Evolutionary conservation across 2,329 filamentous ascomycete species (phyloP).

Genomic region (Coccinonectria pachysandricola): DNA sequence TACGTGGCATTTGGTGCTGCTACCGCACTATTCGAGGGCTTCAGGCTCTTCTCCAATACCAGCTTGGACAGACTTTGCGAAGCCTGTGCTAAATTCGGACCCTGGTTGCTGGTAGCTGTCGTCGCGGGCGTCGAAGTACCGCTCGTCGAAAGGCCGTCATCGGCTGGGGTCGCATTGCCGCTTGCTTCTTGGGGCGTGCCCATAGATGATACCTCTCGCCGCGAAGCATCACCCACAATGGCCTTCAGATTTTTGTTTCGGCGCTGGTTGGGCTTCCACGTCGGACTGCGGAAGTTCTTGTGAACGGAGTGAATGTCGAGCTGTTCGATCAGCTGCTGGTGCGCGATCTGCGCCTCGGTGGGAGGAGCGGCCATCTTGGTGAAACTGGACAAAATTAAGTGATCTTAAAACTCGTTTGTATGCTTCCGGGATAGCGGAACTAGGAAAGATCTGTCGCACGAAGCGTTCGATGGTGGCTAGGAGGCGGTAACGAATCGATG

Average conservation of each 20-base stretch:
- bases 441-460: too few species aligned
- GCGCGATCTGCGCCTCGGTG: conserved; percentile 67
- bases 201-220: conserved; percentile 79
- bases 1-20: conserved; percentile 70
- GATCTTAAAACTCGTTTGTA: too few species aligned
- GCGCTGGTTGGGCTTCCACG: conserved; percentile 87
- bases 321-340: conserved; percentile 77
- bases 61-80: conserved; percentile 78
- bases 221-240: conserved; percentile 78
- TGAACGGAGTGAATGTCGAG: conserved; percentile 82
- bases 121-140: conserved; percentile 46
- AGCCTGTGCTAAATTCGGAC: conserved; percentile 75
- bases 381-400: too few species aligned
- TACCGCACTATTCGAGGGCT: conserved; percentile 20
- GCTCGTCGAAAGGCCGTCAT: conserved; percentile 46
- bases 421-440: too few species aligned
- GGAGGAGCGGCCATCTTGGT: conserved; percentile 46
- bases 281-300: conserved; percentile 81
- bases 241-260: conserved; percentile 99
- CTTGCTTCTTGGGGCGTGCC: conserved; percentile 68
- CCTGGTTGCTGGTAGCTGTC: conserved; percentile 30
- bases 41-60: conserved; percentile 73
- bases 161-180: conserved; percentile 59
- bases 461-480: too few species aligned
- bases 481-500: too few species aligned